Conservation (phyloP, 2,329 filamentous ascomycete genomes). For the Colletotrichum melonis region DNA sequence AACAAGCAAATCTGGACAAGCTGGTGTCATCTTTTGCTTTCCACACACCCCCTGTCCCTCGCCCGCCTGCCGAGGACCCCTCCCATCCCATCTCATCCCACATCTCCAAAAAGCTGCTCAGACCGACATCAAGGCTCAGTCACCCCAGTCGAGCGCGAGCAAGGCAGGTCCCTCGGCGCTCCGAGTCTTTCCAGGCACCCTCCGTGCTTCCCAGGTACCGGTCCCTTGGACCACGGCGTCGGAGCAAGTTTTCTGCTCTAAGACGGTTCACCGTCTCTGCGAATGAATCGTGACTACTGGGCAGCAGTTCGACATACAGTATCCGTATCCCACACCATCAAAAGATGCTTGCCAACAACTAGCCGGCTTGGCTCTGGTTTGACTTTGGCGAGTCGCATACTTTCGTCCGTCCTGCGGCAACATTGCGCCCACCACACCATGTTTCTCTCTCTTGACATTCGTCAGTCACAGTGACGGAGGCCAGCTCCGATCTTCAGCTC, state of each 20-base stretch:
- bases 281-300: neutral
- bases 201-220: conserved; percentile 18
- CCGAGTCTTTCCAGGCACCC: neutral
- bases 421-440: neutral
- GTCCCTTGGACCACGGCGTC: conserved; percentile 19
- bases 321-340: neutral
- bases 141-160: conserved; percentile 14
- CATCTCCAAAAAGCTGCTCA: conserved; percentile 4
- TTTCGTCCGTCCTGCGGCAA: neutral
- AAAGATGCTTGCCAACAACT: neutral
- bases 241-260: conserved; percentile 2
- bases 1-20: conserved; percentile 2
- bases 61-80: neutral
- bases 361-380: conserved; percentile 6
- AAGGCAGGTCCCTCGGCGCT: conserved; percentile 15
- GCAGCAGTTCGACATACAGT: neutral
- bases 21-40: conserved; percentile 24
- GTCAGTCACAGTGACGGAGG: conserved; percentile 1
- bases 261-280: neutral
- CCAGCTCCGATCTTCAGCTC: conserved; percentile 4
- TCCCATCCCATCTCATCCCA: conserved; percentile 33
- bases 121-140: neutral
- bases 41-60: conserved; percentile 21
- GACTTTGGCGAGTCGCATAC: conserved; percentile 9
- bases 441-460: neutral